phyloP scores from a whole-genome alignment of 192 early-diverging fungal species.

The Anaeromyces robustus region DNA sequence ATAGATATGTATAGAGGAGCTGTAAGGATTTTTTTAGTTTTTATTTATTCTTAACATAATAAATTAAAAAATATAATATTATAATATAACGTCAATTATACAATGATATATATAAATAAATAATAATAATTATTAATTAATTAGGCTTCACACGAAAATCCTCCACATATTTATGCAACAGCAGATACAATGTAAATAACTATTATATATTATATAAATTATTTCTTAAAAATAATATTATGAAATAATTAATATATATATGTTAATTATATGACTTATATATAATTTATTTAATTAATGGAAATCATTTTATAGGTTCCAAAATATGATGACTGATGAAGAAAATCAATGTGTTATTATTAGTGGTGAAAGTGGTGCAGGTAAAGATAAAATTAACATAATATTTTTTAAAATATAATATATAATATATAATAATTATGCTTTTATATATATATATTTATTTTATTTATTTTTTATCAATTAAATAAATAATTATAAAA shows the following conservation, averaged over 20 bases:
- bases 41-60: no score
- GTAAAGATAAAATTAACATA: conserved; percentile 59
- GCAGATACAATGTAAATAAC: conserved; percentile 69
- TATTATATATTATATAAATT: neutral
- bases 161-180: conserved; percentile 96
- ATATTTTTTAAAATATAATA: no score
- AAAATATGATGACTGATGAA: conserved; percentile 94
- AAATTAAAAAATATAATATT: no score
- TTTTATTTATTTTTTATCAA: no score
- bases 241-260: neutral
- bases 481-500: no score
- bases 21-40: neutral
- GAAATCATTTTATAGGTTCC: conserved; percentile 19
- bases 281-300: neutral
- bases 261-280: no score
- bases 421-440: no score
- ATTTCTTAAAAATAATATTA: neutral
- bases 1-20: neutral
- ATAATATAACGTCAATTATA: no score
- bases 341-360: conserved; percentile 99
- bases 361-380: conserved; percentile 86
- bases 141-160: conserved; percentile 40
- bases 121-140: neutral
- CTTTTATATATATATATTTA: neutral
- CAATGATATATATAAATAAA: no score